A percentile compares a stretch with the other conserved stretches of the same genome.
Conservation (phyloP, 768 basidiomycete genomes). For the Agaricus subrufescens region DNA sequence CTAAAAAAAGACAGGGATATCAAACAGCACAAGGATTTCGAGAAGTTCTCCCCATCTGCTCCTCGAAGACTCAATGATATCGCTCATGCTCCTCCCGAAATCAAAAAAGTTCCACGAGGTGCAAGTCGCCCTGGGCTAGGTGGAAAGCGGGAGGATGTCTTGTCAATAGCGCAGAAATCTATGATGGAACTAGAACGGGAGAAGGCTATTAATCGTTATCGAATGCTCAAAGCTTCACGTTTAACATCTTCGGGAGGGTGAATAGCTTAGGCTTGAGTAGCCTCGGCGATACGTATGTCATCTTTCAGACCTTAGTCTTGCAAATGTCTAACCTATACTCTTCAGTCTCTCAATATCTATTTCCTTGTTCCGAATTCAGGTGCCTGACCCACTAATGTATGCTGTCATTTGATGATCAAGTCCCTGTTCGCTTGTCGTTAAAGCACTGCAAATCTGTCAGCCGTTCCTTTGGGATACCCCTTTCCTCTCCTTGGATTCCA, state of each 20-base stretch:
- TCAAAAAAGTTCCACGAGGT: constrained; percentile 52
- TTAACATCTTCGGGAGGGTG: constrained; percentile 11
- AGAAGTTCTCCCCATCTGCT: constrained; percentile 41
- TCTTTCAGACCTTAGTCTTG: not conserved
- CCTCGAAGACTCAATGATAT: constrained; percentile 71
- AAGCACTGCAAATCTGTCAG: too few relatives aligned
- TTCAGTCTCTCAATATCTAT: too few relatives aligned
- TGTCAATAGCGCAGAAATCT: constrained; percentile 71
- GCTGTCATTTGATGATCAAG: too few relatives aligned
- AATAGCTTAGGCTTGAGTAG: not conserved
- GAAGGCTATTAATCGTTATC: constrained; percentile 60
- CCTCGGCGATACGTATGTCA: not conserved
- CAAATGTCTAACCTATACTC: too few relatives aligned
- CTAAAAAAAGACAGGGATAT: constrained; percentile 21
- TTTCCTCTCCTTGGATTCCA: too few relatives aligned
- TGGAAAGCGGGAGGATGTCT: constrained; percentile 37
- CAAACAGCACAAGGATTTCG: constrained; percentile 43
- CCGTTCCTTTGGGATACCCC: too few relatives aligned
- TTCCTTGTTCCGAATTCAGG: too few relatives aligned
- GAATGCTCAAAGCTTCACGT: constrained; percentile 59
- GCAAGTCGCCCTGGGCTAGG: constrained; percentile 12
- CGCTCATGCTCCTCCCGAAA: constrained; percentile 60
- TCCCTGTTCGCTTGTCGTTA: too few relatives aligned
- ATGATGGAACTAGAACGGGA: constrained; percentile 78
- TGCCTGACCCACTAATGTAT: too few relatives aligned